Evolutionary conservation across 106 monocot species (phyloP), one percentile per base, ranked within the genome.

Genomic region (Dendrobium huoshanense): DNA sequence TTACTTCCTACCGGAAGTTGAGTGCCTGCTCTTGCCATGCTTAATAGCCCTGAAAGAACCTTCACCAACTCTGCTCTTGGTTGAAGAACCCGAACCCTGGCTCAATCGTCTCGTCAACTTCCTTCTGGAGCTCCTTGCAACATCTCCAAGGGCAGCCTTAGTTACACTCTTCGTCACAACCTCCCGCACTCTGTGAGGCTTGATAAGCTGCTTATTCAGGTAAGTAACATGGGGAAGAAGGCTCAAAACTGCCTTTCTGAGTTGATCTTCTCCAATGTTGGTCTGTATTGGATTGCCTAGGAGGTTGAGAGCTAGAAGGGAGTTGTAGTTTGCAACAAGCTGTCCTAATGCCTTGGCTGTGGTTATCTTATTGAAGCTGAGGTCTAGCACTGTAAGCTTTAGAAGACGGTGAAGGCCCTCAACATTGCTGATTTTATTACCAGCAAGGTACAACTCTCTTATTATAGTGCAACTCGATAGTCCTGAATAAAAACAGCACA

Each of bases 281-380:
- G 61, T 80, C 51, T 94, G 97, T 31, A 97, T 81, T 41, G 97
- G 94, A 79, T 97, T 97, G 37, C 94, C 97, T 4, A 92, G 72
- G 13, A 97, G 86, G 84, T 97, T 92, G 29, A 97, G 83, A 3
- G 94, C 97, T 59, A 89, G 67, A 4, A 97, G 92, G 29, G 91
- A 88, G 83, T 83, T 74, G 84, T 97, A 94, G 87, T 97, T 97
- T 58, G 97, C 94, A 4, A 97, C 94, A n/a, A 97, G 92, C 78
- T 94, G 97, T 31, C 90, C 94, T 6, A 97, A 85, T 13, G 92
- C 85, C 56, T 92, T 97, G 43, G 89, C 72, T 1, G 92, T 94
- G 10, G 89, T 89, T 61, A 97, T 88, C 87, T 88, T 92, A 79
- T 97, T 97, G 74, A 48, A 78, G 37, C 88, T 81, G 67, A 97